Evolutionary conservation across 441 rosid genomes (phyloP), one percentile per base, ranked within the genome.

Genomic region (Corymbia citriodora): DNA sequence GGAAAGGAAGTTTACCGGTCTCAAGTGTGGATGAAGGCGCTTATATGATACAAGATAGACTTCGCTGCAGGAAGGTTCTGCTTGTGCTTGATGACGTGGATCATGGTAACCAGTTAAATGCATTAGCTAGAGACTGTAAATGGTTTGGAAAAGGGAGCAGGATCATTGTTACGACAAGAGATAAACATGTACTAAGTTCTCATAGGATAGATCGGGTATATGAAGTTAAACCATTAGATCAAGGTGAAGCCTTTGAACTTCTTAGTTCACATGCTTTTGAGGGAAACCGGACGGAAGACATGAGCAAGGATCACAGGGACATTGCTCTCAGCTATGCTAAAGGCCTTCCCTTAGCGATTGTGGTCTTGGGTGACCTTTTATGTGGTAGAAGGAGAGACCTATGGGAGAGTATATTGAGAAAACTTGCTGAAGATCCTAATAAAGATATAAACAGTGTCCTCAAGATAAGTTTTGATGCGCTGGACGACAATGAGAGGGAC

Each of bases 401-500:
- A 70, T 68, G 79, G 7, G 4, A 70, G 13, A 70, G 79, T 2
- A 33, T 7, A 33, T 70, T 33, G 79, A 0, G 2, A 0, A 33
- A 0, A 17, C n/a, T n/a, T n/a, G n/a, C n/a, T n/a, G n/a, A n/a
- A n/a, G n/a, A n/a, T n/a, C n/a, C n/a, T n/a, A n/a, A n/a, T n/a
- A n/a, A 1, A 55, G 25, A 19, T 19, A 55, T 55, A 55, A 55
- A 55, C 2, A 0, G 0, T 18, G 23, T 55, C 0, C 57, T 55
- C 23, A 55, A 55, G 57, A 55, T 18, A 55, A 55, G 57, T 55
- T 55, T 55, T 55, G 57, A 55, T 55, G 23, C 57, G 9, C 57
- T 55, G 2, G 57, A 55, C 0, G 0, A 55, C 4, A 55, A 55
- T 55, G 0, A 55, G 6, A 23, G 1, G 59, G 2, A 55, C 59